phyloP scores from a whole-genome alignment of 305 asterid species.

The Petunia hybrid region DNA sequence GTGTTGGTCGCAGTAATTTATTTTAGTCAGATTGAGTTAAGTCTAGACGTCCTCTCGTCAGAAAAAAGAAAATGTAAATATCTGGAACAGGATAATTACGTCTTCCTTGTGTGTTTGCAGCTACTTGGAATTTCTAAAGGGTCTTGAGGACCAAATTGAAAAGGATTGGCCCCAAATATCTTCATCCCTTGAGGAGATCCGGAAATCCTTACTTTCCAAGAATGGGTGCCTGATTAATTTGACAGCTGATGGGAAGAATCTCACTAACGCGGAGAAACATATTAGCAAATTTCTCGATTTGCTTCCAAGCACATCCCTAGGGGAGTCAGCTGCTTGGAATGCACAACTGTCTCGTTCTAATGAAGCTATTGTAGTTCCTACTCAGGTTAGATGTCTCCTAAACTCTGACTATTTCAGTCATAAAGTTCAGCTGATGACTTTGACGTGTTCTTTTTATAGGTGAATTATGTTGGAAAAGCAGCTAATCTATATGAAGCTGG shows the following conservation, averaged over 20 bases:
- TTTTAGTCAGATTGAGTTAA: not conserved
- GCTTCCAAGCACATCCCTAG: slow-evolving; percentile 77
- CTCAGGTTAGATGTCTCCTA: slow-evolving; percentile 66
- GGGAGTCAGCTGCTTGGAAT: slow-evolving; percentile 65
- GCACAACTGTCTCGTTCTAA: slow-evolving; percentile 70
- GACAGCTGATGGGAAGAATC: slow-evolving; percentile 86
- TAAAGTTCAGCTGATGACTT: slow-evolving; percentile 12
- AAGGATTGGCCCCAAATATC: slow-evolving; percentile 84
- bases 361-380: slow-evolving; percentile 96
- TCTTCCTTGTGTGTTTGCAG: slow-evolving; percentile 54
- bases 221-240: slow-evolving; percentile 83
- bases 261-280: slow-evolving; percentile 66
- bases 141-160: slow-evolving; percentile 80
- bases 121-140: slow-evolving; percentile 84
- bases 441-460: slow-evolving; percentile 53
- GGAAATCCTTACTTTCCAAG: slow-evolving; percentile 73
- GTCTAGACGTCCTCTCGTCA: not conserved
- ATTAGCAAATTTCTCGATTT: slow-evolving; percentile 78
- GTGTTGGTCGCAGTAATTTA: not conserved
- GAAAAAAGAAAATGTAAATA: slow-evolving; percentile 26
- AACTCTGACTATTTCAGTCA: not conserved
- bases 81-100: slow-evolving; percentile 14
- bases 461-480: slow-evolving; percentile 98
- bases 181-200: slow-evolving; percentile 94
- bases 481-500: slow-evolving; percentile 90